Evolutionary conservation across 306 rosid genomes (phyloP).

Genomic region (Mucuna pruriens): DNA sequence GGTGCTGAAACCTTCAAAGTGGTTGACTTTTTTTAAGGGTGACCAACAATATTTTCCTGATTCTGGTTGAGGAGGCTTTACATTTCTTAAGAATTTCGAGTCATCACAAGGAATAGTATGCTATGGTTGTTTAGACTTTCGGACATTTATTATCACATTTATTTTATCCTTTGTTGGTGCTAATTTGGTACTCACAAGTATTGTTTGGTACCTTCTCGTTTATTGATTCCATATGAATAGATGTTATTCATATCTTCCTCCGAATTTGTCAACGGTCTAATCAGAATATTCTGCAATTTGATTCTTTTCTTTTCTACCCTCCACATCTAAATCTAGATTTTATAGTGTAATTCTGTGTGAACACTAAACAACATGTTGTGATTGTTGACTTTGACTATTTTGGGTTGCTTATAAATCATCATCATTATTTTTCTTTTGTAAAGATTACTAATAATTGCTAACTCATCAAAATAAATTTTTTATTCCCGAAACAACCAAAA

Average conservation of each 20-base stretch:
- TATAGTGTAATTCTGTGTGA: not conserved
- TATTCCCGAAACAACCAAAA: not conserved
- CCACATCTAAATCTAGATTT: not conserved
- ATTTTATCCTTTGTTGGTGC: not conserved
- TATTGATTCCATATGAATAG: not conserved
- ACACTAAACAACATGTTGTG: not conserved
- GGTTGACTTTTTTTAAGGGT: not conserved
- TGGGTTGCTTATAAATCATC: slow-evolving; percentile 3
- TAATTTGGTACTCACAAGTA: not conserved
- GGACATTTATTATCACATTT: not conserved
- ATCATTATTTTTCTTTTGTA: not conserved
- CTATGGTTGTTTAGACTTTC: not conserved
- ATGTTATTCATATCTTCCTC: not conserved
- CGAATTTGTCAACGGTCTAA: slow-evolving; percentile 25
- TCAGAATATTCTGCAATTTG: not conserved
- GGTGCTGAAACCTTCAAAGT: slow-evolving; percentile 16
- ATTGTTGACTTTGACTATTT: slow-evolving; percentile 31
- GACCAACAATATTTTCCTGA: not conserved
- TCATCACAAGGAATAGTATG: not conserved
- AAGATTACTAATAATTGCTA: not conserved
- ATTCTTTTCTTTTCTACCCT: not conserved
- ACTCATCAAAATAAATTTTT: not conserved
- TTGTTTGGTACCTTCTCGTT: not conserved
- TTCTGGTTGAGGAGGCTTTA: slow-evolving; percentile 11
- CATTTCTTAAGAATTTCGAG: not conserved